Evolutionary conservation across 306 rosid genomes (phyloP).

Genomic region (Chamaecrista fasciculata): DNA sequence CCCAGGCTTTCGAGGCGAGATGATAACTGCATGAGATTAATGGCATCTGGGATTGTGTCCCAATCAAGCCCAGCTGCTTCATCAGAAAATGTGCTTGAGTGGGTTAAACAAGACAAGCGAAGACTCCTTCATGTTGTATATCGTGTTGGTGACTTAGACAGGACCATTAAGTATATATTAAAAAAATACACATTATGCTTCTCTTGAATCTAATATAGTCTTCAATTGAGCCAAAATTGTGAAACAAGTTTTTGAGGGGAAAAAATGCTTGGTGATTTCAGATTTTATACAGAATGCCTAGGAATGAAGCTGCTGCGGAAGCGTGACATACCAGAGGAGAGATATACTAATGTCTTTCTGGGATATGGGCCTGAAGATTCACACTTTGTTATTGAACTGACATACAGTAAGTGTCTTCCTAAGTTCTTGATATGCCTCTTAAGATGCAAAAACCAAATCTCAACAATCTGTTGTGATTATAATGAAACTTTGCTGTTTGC

Average conservation of each 20-base stretch:
- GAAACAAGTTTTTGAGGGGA: background rate
- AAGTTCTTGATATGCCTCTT: slow-evolving; percentile 38
- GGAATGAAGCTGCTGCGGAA: slow-evolving; percentile 96
- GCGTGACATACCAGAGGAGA: slow-evolving; percentile 98
- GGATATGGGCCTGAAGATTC: slow-evolving; percentile 99
- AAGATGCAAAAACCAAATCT: slow-evolving; percentile 12
- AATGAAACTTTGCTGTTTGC: slow-evolving; percentile 34
- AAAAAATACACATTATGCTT: background rate
- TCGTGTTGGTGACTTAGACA: slow-evolving; percentile 92
- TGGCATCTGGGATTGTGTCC: slow-evolving; percentile 48
- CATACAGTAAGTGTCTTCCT: slow-evolving; percentile 72
- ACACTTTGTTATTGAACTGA: slow-evolving; percentile 90
- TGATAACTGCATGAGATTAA: slow-evolving; percentile 36
- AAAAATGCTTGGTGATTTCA: slow-evolving; percentile 42
- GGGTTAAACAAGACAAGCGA: slow-evolving; percentile 89
- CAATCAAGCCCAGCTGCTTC: slow-evolving; percentile 66
- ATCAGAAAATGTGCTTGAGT: slow-evolving; percentile 77
- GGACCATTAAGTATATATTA: slow-evolving; percentile 74
- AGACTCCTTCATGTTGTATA: slow-evolving; percentile 93
- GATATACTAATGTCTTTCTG: slow-evolving; percentile 90
- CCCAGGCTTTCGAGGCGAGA: slow-evolving; percentile 51
- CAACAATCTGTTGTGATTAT: slow-evolving; percentile 17
- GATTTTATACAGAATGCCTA: slow-evolving; percentile 94
- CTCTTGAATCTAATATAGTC: slow-evolving; percentile 39
- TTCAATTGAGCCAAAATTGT: background rate